phyloP scores from a whole-genome alignment of 2,329 filamentous ascomycete species.

The Tolypocladium sp. region DNA sequence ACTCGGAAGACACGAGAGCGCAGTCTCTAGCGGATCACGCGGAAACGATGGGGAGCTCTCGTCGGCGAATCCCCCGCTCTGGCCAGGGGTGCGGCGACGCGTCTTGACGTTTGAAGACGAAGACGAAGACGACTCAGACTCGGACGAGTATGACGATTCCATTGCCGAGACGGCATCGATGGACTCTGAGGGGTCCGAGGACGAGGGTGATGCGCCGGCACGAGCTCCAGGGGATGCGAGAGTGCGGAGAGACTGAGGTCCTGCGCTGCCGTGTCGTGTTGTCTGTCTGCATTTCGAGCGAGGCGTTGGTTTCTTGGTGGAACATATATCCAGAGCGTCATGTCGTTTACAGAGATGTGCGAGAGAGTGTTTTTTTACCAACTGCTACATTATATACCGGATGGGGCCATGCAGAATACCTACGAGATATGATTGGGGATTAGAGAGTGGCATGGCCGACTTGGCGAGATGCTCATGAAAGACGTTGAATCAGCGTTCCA shows the following conservation, averaged over 20 bases:
- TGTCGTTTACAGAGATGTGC: background rate
- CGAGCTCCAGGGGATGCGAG: background rate
- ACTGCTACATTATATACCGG: background rate
- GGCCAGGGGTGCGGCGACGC: conserved; percentile 29
- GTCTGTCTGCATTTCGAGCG: background rate
- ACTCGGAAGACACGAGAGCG: conserved; percentile 12
- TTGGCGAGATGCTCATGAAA: too few species aligned
- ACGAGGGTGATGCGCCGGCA: conserved; percentile 5
- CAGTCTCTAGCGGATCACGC: conserved; percentile 6
- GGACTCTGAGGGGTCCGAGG: conserved; percentile 15
- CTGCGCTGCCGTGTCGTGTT: background rate
- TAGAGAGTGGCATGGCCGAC: too few species aligned
- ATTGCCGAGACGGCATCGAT: conserved; percentile 18
- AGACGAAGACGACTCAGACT: conserved; percentile 19
- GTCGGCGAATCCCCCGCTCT: conserved; percentile 28
- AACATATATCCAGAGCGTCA: conserved; percentile 7
- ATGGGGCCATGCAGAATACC: background rate
- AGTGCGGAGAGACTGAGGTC: background rate
- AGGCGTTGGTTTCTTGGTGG: background rate
- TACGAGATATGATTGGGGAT: too few species aligned
- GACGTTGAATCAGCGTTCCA: too few species aligned
- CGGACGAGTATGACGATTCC: conserved; percentile 12
- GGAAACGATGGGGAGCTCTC: conserved; percentile 18
- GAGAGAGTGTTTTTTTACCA: background rate
- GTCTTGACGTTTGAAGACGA: conserved; percentile 21